These are phyloP conservation scores for Jamesozyma piceae DNA, from an alignment of 805 yeast genomes.

Conservation along the genomic window DNA sequence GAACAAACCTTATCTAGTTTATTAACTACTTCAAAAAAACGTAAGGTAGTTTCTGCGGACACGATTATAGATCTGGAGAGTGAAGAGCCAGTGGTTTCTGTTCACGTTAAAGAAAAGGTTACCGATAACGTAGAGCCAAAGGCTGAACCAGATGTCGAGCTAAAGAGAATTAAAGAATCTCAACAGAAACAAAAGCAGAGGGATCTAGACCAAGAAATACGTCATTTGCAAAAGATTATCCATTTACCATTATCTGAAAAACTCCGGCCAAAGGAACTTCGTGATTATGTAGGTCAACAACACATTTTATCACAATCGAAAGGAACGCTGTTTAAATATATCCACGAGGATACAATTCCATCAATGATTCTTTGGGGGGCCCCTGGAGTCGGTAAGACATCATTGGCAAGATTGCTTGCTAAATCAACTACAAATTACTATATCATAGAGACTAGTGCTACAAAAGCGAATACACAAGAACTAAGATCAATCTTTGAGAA, in stretches of 20 bases:
- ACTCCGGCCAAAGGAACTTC: constrained; percentile 64
- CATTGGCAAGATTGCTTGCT: constrained; percentile 53
- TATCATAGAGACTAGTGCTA: constrained; percentile 79
- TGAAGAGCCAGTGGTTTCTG: neutral
- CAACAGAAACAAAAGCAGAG: neutral
- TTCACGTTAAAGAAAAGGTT: neutral
- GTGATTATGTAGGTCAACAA: constrained; percentile 75
- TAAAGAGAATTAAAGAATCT: neutral
- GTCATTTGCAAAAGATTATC: constrained; percentile 21
- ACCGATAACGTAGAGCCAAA: neutral
- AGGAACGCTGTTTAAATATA: constrained; percentile 59
- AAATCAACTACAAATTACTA: constrained; percentile 28
- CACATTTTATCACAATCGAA: constrained; percentile 54
- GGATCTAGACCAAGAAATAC: constrained; percentile 14
- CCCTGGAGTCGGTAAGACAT: constrained; percentile 88
- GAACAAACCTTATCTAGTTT: neutral
- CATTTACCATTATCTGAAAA: constrained; percentile 59
- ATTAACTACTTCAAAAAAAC: constrained; percentile 1
- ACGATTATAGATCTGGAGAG: constrained; percentile 4
- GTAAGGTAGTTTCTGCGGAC: neutral
- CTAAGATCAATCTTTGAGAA: constrained; percentile 50
- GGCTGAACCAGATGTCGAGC: neutral
- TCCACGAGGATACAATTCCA: constrained; percentile 56
- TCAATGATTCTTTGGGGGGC: constrained; percentile 92
- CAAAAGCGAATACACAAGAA: constrained; percentile 49